phyloP scores from a whole-genome alignment of 768 basidiomycete species.

The Leucosporidium scottii region DNA sequence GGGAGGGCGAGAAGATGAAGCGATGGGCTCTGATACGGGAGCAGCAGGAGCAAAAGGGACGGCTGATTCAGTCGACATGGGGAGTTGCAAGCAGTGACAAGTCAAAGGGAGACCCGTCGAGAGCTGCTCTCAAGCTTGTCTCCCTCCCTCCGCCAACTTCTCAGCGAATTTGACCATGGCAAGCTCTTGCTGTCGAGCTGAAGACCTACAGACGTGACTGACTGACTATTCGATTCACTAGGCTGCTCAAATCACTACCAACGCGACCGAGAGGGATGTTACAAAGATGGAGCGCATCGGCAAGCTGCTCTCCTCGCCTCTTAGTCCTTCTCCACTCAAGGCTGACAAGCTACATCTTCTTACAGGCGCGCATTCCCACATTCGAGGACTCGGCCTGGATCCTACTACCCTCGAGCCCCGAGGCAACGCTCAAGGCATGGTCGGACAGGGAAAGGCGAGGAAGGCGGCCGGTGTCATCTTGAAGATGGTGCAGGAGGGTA shows the following conservation, averaged over 20 bases:
- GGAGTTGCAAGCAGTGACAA: not conserved
- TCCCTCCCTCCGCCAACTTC: not conserved
- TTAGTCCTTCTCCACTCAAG: not conserved
- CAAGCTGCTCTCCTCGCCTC: not conserved
- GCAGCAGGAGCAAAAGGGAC: not conserved
- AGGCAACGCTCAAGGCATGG: constrained; percentile 85
- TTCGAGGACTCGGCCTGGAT: constrained; percentile 89
- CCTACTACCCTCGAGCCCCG: constrained; percentile 77
- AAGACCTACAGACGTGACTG: not conserved
- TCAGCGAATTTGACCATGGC: not conserved
- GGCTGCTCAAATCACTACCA: not conserved
- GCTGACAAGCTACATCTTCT: not conserved
- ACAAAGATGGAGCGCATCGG: constrained; percentile 1
- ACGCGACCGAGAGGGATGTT: not conserved
- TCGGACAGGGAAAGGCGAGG: constrained; percentile 89
- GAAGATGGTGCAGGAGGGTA: constrained; percentile 94
- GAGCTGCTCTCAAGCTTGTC: not conserved
- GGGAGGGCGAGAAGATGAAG: not conserved
- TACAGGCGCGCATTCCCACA: constrained; percentile 58
- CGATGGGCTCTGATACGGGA: not conserved
- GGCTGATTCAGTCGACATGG: not conserved
- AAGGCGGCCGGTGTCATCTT: constrained; percentile 97
- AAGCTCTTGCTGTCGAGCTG: not conserved
- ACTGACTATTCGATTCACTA: not conserved
- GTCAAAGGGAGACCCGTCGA: not conserved